Conservation (phyloP, 176 grass and related monocot genomes). For the Rhynchospora pubera region DNA sequence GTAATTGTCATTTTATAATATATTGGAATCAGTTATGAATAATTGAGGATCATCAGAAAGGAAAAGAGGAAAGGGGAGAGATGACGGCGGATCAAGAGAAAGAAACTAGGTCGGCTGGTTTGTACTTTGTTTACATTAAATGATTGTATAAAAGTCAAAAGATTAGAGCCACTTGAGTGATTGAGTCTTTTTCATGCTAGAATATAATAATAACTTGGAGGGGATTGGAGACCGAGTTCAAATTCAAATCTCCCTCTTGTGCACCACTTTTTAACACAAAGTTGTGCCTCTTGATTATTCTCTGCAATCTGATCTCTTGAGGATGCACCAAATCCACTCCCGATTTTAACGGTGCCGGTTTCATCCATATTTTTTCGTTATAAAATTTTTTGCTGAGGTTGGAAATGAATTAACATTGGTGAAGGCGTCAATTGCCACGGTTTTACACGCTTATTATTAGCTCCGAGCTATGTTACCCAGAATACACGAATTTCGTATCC, state of each 20-base stretch:
- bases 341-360: too few relatives aligned
- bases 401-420: too few relatives aligned
- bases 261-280: neutral
- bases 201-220: neutral
- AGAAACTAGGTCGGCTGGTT: neutral
- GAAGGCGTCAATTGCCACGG: too few relatives aligned
- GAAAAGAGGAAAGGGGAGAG: slow-evolving; percentile 1
- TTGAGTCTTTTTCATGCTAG: neutral
- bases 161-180: neutral
- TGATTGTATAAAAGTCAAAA: slow-evolving; percentile 1
- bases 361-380: too few relatives aligned
- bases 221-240: neutral
- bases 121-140: neutral
- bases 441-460: too few relatives aligned
- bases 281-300: neutral
- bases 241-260: neutral
- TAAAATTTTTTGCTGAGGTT: too few relatives aligned
- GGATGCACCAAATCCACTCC: too few relatives aligned
- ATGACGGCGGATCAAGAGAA: slow-evolving; percentile 9
- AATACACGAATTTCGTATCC: too few relatives aligned
- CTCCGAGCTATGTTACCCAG: too few relatives aligned
- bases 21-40: neutral
- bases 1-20: neutral
- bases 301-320: too few relatives aligned
- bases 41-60: neutral